Percentiles rank a stretch among this genome's conserved stretches.
Evolutionary conservation across 208 protist species (phyloP).

Genomic region (Trypanosoma brucei): DNA sequence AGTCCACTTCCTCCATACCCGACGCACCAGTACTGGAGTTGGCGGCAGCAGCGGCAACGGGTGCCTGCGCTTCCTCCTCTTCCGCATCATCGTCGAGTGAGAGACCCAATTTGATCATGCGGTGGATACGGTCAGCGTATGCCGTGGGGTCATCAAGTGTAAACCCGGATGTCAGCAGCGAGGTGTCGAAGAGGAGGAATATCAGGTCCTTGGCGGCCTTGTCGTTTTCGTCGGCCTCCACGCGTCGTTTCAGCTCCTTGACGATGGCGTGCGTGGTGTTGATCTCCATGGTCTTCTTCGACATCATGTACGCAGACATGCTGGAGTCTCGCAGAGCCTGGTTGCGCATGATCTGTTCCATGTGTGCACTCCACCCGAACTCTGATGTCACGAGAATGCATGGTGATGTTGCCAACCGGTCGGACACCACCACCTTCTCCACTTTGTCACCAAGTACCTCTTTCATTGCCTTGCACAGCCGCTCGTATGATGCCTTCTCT

Average conservation of each 20-base stretch:
- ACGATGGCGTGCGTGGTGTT: conserved; percentile 98
- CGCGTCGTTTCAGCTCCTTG: conserved; percentile 89
- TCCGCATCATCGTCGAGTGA: conserved; percentile 85
- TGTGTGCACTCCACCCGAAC: conserved; percentile 99
- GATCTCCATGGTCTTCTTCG: conserved; percentile 99
- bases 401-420: conserved; percentile 94
- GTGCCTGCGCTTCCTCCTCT: conserved; percentile 26
- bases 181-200: conserved; percentile 97
- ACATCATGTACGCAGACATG: conserved; percentile 96
- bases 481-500: conserved; percentile 90
- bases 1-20: conserved; percentile 95
- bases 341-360: conserved; percentile 99
- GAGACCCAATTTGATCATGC: conserved; percentile 98
- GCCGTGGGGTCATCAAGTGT: conserved; percentile 93
- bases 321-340: conserved; percentile 97
- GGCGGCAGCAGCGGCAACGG: conserved; percentile 31
- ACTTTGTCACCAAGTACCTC: conserved; percentile 99
- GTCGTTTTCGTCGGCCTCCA: conserved; percentile 92
- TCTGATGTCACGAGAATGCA: conserved; percentile 98
- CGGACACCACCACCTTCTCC: conserved; percentile 97
- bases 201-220: conserved; percentile 98
- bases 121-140: conserved; percentile 96
- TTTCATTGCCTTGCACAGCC: conserved; percentile 97
- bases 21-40: conserved; percentile 61
- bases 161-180: conserved; percentile 98